Evolutionary conservation across 345 rosid species (phyloP).

Genomic region (Cardiospermum halicacabum): DNA sequence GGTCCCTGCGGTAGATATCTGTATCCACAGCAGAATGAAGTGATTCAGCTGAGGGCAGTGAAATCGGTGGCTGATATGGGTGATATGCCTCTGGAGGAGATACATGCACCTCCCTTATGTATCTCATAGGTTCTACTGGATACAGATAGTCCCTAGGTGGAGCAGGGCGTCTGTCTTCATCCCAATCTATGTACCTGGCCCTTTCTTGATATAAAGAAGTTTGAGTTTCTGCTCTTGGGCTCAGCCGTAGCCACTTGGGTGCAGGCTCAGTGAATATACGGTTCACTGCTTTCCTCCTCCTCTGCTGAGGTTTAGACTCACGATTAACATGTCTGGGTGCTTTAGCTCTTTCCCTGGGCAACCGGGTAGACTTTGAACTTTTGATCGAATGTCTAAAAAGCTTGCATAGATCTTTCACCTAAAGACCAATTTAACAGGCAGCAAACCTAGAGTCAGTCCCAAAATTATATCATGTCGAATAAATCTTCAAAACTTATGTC

Average conservation of each 20-base stretch:
- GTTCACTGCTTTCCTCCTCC: neutral
- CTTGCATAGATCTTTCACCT: constrained; percentile 21
- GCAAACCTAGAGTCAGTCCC: constrained; percentile 1
- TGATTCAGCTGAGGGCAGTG: neutral
- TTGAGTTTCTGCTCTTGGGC: neutral
- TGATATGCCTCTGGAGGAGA: constrained; percentile 6
- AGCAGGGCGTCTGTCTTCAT: neutral
- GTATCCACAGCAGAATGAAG: neutral
- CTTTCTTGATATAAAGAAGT: neutral
- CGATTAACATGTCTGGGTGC: neutral
- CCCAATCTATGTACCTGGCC: neutral
- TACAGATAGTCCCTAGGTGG: neutral
- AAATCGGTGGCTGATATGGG: neutral
- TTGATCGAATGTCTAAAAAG: constrained; percentile 21
- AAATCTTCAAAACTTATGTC: neutral
- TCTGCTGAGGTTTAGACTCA: neutral
- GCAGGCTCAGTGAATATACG: neutral
- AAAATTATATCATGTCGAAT: neutral
- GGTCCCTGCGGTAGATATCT: constrained; percentile 4
- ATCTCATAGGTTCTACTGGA: neutral
- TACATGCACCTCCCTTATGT: constrained; percentile 1
- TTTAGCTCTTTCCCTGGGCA: neutral
- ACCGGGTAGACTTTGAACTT: neutral
- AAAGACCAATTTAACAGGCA: constrained; percentile 4
- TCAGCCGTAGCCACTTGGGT: neutral